Evolutionary conservation across 768 basidiomycete species (phyloP).

Genomic region (Sarcomyxa edulis): DNA sequence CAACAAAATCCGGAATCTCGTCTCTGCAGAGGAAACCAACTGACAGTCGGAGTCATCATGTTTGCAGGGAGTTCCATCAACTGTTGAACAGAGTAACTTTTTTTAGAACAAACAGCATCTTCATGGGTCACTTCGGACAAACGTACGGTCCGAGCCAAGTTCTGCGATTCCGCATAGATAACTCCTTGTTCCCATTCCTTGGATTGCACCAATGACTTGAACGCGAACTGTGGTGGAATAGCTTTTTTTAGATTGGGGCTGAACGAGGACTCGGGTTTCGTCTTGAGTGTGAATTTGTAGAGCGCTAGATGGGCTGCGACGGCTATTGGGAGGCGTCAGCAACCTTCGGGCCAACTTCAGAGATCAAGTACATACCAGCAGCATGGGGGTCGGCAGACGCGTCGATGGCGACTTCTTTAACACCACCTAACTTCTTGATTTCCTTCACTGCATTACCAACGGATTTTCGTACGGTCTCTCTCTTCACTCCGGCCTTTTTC

Average conservation of each 20-base stretch:
- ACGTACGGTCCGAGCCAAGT: constrained; percentile 69
- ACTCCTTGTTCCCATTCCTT: constrained; percentile 71
- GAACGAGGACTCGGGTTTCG: constrained; percentile 58
- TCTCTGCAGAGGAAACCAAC: constrained; percentile 11
- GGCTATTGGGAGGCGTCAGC: constrained; percentile 32
- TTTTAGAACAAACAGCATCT: constrained; percentile 1
- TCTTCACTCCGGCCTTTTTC: constrained; percentile 39
- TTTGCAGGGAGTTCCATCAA: constrained; percentile 85
- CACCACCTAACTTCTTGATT: constrained; percentile 48
- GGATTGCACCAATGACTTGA: constrained; percentile 41
- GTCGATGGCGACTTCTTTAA: constrained; percentile 61
- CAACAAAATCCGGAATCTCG: background rate
- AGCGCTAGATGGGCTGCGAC: constrained; percentile 73
- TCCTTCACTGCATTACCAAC: constrained; percentile 72
- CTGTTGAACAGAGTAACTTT: constrained; percentile 26
- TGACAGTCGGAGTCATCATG: constrained; percentile 77
- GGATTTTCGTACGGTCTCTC: constrained; percentile 68
- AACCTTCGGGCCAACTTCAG: background rate
- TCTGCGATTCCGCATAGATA: constrained; percentile 73
- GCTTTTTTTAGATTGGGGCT: constrained; percentile 54
- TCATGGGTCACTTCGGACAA: background rate
- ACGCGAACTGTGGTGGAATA: constrained; percentile 41
- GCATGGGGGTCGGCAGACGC: constrained; percentile 68
- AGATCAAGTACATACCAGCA: constrained; percentile 45
- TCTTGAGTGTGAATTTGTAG: constrained; percentile 78